Percentiles rank a stretch among this genome's conserved stretches.
Evolutionary conservation across 192 early-diverging fungal species (phyloP).

Genomic region (Coemansia sp.): DNA sequence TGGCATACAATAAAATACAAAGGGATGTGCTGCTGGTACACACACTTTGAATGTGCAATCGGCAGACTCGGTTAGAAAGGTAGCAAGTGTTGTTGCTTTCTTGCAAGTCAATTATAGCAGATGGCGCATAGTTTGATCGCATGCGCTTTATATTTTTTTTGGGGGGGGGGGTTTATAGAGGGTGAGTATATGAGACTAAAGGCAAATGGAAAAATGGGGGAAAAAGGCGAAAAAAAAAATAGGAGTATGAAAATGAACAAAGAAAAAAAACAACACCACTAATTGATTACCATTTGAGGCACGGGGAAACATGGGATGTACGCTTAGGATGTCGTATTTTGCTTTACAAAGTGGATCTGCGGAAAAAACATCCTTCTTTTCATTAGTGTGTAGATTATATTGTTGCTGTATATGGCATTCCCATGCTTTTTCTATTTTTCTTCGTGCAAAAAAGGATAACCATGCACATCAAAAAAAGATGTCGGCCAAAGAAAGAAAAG

Average conservation of each 20-base stretch:
- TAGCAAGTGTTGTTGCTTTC: not conserved
- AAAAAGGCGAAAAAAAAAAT: not conserved
- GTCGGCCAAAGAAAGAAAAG: no score
- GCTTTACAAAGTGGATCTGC: conserved; percentile 9
- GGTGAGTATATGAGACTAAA: not conserved
- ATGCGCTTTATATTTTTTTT: not conserved
- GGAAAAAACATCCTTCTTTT: not conserved
- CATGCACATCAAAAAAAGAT: no score
- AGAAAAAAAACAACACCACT: not conserved
- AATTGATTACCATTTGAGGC: conserved; percentile 8
- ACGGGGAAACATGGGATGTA: conserved; percentile 10
- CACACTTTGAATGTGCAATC: not conserved
- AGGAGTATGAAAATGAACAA: not conserved
- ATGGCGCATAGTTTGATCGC: not conserved
- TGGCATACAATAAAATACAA: conserved; percentile 7
- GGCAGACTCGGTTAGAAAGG: no score
- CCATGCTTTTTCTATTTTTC: not conserved
- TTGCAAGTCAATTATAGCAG: not conserved
- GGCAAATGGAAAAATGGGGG: not conserved
- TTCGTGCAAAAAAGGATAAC: no score
- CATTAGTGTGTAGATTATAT: conserved; percentile 10
- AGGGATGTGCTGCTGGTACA: not conserved
- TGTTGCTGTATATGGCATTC: conserved; percentile 6
- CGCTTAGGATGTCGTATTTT: not conserved
- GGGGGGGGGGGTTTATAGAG: not conserved